Evolutionary conservation across 1,284 basidiomycete species (phyloP).

Genomic region (Apiotrichum domesticum): DNA sequence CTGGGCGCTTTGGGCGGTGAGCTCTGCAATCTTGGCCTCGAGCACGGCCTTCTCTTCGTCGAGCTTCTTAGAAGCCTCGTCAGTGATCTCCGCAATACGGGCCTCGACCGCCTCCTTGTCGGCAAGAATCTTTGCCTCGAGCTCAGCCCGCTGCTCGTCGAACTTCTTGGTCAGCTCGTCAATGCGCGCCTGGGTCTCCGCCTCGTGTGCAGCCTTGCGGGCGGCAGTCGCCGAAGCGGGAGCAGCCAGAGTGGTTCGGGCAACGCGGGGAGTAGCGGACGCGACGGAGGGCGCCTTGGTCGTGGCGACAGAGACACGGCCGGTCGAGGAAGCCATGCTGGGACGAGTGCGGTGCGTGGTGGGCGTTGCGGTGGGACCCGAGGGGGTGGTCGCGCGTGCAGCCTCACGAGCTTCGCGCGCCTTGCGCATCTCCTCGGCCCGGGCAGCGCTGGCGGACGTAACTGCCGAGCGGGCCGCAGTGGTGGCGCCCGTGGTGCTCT

Average conservation of each 20-base stretch:
- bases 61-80: slow-evolving; percentile 8
- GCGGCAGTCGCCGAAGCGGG: not conserved
- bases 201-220: slow-evolving; percentile 9
- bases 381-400: not conserved
- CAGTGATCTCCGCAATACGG: slow-evolving; percentile 6
- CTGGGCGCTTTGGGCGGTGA: slow-evolving; percentile 15
- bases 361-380: not conserved
- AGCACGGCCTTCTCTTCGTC: slow-evolving; percentile 18
- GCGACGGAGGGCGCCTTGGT: not conserved
- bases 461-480: not conserved
- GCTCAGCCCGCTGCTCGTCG: slow-evolving; percentile 19
- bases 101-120: slow-evolving; percentile 6
- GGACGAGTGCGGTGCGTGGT: not conserved
- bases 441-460: slow-evolving; percentile 3
- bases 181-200: slow-evolving; percentile 11
- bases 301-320: not conserved
- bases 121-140: slow-evolving; percentile 19
- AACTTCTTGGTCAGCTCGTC: slow-evolving; percentile 15
- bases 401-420: slow-evolving; percentile 12
- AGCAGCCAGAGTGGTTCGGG: slow-evolving; percentile 9
- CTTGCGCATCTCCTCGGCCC: slow-evolving; percentile 13
- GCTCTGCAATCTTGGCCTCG: slow-evolving; percentile 19
- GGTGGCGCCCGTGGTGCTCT: not conserved
- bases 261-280: slow-evolving; percentile 1
- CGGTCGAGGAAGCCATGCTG: not conserved